Base-by-base conservation (phyloP, 345 rosid species). In the Conringia planisiliqua region DNA sequence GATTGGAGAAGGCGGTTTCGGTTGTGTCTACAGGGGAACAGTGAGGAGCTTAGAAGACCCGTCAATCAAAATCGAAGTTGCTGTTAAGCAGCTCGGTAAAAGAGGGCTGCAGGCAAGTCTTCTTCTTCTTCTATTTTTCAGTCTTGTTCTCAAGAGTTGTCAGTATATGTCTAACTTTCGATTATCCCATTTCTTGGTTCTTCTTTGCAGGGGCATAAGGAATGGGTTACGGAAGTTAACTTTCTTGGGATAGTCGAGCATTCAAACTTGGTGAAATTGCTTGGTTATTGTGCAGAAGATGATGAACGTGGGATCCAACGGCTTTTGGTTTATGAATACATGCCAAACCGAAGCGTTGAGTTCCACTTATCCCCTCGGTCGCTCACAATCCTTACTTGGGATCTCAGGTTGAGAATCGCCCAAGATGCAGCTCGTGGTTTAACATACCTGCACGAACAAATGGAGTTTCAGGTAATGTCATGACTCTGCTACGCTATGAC, bases 1-100 rank as follows among this genome's bases (percentile, higher is more conserved):
- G 95, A 51, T 91, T 27, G 97, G 98, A 70, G 98, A 94, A 81
- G 98, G 98, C 6, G 97, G 98, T 55, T 91, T 94, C 51, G 97
- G 98, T 58, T 85, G 89, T 76, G 98, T 94, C 71, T 94, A 66
- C 63, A 87, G 43, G 62, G 97, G 98, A 16, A 62, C 70, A 11
- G 79, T 90, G 42, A 90, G 83, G 84, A 46, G 30, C 63, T 59
- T 68, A 1, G 90, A 86, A 61, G 93, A 92, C 22, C 76, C 93
- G 3, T 66, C 84, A 5, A 12, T n/a, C 22, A 95, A 80, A 76
- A 73, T 87, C 55, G 93, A 95, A 55, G 90, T 95, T 12, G 99
- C 97, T 0, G 96, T 95, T 44, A 95, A 95, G 81, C 90, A 90
- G 81, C 90, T 95, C 10, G 85, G 90, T 70, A 86, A 80, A 85